Conservation (phyloP, 2,329 filamentous ascomycete species). For the Exophiala alcalophila region DNA sequence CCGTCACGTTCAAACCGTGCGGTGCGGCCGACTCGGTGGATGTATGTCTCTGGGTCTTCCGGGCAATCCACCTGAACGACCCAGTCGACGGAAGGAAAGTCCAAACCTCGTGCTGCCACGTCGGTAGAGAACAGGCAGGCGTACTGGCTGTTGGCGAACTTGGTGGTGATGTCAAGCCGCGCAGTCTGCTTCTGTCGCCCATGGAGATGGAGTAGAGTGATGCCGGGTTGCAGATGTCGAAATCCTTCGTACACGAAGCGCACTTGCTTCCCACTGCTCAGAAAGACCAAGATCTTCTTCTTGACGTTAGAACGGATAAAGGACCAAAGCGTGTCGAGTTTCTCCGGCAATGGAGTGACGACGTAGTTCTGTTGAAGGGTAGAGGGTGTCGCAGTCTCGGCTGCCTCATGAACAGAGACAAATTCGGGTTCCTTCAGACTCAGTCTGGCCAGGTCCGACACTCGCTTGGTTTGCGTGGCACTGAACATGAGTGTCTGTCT, state of each 20-base stretch:
- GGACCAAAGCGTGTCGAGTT: conserved; percentile 86
- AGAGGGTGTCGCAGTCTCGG: conserved; percentile 73
- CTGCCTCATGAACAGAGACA: conserved; percentile 85
- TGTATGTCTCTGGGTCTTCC: conserved; percentile 95
- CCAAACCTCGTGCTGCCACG: conserved; percentile 87
- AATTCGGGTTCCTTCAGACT: conserved; percentile 91
- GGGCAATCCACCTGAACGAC: conserved; percentile 98
- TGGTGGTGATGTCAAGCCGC: conserved; percentile 79
- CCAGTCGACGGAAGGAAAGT: conserved; percentile 97
- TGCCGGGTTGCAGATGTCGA: conserved; percentile 88
- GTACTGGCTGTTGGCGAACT: conserved; percentile 75
- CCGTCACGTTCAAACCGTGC: conserved; percentile 89
- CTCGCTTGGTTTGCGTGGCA: conserved; percentile 90
- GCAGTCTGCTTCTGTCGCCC: conserved; percentile 90
- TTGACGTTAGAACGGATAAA: conserved; percentile 91
- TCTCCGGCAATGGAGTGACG: conserved; percentile 77
- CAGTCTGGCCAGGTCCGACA: conserved; percentile 85
- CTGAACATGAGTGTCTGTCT: conserved; percentile 94
- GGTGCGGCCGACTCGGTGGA: conserved; percentile 90
- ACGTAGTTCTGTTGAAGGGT: conserved; percentile 90
- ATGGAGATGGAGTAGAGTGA: conserved; percentile 87
- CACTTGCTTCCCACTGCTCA: conserved; percentile 94
- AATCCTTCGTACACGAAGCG: conserved; percentile 94
- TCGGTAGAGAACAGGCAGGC: conserved; percentile 94
- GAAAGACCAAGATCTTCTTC: conserved; percentile 90